Base-by-base conservation (phyloP, 2,329 filamentous ascomycete genomes). In the Verticillium nonalfalfae region DNA sequence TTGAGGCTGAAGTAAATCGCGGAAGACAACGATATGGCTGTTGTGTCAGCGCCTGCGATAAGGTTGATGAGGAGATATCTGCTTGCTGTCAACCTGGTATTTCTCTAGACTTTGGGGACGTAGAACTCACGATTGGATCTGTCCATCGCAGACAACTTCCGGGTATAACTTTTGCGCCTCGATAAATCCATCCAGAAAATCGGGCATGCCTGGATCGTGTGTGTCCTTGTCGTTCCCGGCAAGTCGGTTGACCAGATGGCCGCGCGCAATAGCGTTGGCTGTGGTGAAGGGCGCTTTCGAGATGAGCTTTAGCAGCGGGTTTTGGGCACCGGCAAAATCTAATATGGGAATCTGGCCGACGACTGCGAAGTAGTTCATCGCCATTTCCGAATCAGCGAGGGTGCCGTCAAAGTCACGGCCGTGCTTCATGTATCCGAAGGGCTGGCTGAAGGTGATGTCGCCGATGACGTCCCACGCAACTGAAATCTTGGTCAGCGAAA, bases 31-130 rank as follows among this genome's bases (percentile, higher is more conserved):
- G 81, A 83, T 7, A 81, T 83, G 13, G 84, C 84, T 0, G 84
- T 85, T 0, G 84, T 85, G 71, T 87, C 84, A 21, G 84, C 85
- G 35, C 85, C 85, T 15, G 84, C 83, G 68, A 85, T 66, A 1
- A 76, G 14, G 40, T 52, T 59, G 57, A 52, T 59, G 18, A 50
- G 45, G 7, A 50, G 45, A 50, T 50, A 50, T 10, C 45, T 50
- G n/a, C 7, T 10, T 21, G n/a, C n/a, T 9, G n/a, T 50, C n/a
- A 50, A 11, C 45, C 9, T 11, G 7, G n/a, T 21, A 13, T 10
- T 7, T 50, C n/a, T 4, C 26, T 26, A 26, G n/a, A 50, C 7
- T 50, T 18, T 2, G 21, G 45, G 45, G 9, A 4, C 15, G n/a
- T 2, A 36, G 31, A 3, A 59, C 38, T 13, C 36, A 59, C 39